Conservation (phyloP, 2,329 filamentous ascomycete species). For the Alternaria triticina region DNA sequence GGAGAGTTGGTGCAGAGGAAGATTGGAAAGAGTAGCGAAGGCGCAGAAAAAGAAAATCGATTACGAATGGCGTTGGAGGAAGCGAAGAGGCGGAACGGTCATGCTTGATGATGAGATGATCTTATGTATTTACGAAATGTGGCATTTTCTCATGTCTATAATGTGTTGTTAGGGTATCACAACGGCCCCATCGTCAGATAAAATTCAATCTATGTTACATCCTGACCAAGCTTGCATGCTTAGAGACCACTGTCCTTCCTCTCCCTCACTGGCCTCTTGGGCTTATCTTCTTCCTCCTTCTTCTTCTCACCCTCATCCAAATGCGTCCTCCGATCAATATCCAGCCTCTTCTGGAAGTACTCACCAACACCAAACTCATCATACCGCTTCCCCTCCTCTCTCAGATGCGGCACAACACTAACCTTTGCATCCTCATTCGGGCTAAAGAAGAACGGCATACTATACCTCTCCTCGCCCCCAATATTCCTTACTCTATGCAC, state of each 20-base stretch:
- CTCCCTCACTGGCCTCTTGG: not conserved
- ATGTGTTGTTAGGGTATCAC: not conserved
- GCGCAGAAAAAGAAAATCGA: constrained; percentile 55
- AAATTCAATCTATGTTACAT: not conserved
- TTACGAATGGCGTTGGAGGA: constrained; percentile 59
- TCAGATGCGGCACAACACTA: constrained; percentile 37
- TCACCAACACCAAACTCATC: constrained; percentile 41
- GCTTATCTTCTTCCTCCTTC: not conserved
- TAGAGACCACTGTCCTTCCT: not conserved
- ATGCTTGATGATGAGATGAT: constrained; percentile 11
- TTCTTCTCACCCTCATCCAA: constrained; percentile 20
- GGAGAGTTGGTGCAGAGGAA: constrained; percentile 38
- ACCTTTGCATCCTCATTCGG: constrained; percentile 45
- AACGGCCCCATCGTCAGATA: not conserved
- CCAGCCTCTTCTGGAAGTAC: constrained; percentile 42
- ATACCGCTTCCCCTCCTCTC: constrained; percentile 31
- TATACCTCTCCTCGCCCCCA: constrained; percentile 49
- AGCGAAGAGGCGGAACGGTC: constrained; percentile 61
- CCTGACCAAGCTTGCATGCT: not conserved
- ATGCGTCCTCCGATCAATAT: constrained; percentile 43
- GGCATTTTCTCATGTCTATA: not conserved
- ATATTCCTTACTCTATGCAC: constrained; percentile 52
- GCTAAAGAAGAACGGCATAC: constrained; percentile 51
- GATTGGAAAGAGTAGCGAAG: constrained; percentile 22
- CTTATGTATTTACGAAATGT: not conserved